Base-by-base conservation (phyloP, 352 stramenopile species). In the Peronospora farinosa region DNA sequence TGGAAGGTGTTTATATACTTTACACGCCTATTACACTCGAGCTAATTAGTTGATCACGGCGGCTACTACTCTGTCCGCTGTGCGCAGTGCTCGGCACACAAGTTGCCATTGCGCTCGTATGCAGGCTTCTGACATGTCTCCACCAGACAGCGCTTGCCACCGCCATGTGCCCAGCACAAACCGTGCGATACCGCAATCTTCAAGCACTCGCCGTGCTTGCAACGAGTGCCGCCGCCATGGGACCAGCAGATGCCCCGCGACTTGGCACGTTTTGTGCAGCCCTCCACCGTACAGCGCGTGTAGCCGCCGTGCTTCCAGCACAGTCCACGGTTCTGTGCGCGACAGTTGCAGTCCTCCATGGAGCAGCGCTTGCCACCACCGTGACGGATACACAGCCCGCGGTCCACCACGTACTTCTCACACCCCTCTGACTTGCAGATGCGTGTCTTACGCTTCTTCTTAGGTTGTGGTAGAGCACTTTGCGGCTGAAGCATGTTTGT, bases 161-260 rank as follows among this genome's bases (percentile, higher is more conserved):
- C 72, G 41, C 67, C 71, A 40, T 84, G 73, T 0, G 73, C 73
- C 73, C 73, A 84, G 52, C 69, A 84, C 4, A 63, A 47, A 0
- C 69, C 69, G 16, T 67, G 54, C 16, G 73, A 84, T 5, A 84
- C 69, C 5, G 73, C 70, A 51, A 83, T 82, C 60, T 81, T 83
- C 23, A 51, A 47, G 53, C 74, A 86, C 44, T 51, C 47, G n/a
- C 60, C 52, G 21, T 71, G 39, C 38, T 80, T 79, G 56, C 74
- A 86, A 41, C 67, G 66, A 16, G 73, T 86, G 33, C 83, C 83
- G 2, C 83, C 83, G 25, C 83, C 83, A 52, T 94, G 83, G 6
- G 77, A 87, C 83, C 81, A 92, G 62, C 83, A 94, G 48, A 87
- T 78, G 15, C 83, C 83, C 12, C 78, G 63, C 15, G 78, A 88